A percentile compares a stretch with the other conserved stretches of the same genome.
Conservation (phyloP, 768 basidiomycete genomes). For the Megacollybia marginata region DNA sequence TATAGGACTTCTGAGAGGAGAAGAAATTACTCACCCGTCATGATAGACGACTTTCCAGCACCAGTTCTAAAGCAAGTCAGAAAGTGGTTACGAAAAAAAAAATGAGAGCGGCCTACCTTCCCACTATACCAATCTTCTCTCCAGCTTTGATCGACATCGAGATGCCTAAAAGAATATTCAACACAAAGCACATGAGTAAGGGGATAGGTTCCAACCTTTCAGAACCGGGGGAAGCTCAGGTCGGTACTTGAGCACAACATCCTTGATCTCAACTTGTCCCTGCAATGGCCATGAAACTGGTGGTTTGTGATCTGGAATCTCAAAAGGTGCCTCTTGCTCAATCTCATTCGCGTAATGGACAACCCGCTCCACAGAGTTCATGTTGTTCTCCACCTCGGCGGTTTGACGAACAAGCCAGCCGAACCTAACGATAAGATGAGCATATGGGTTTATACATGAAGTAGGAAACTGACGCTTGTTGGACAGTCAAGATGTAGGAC, state of each 20-base stretch:
- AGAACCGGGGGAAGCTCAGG: slow-evolving; percentile 85
- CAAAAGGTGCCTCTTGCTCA: slow-evolving; percentile 78
- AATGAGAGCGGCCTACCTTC: too few species aligned
- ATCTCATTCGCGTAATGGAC: slow-evolving; percentile 74
- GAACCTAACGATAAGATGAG: slow-evolving; percentile 39
- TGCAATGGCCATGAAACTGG: slow-evolving; percentile 63
- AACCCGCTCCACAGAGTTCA: slow-evolving; percentile 87
- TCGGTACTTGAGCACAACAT: slow-evolving; percentile 77
- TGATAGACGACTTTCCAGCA: slow-evolving; percentile 88
- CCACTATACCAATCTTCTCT: too few species aligned
- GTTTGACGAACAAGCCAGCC: slow-evolving; percentile 72
- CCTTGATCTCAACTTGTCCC: slow-evolving; percentile 67
- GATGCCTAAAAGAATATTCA: too few species aligned
- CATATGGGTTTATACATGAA: too few species aligned
- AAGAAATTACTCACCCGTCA: slow-evolving; percentile 68
- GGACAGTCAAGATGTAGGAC: too few species aligned
- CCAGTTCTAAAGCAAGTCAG: slow-evolving; percentile 48
- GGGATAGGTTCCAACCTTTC: too few species aligned
- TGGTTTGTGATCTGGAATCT: slow-evolving; percentile 53
- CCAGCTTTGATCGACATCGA: too few species aligned
- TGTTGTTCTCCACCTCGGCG: slow-evolving; percentile 88
- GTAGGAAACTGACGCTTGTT: too few species aligned
- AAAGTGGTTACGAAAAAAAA: too few species aligned
- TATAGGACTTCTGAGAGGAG: too few species aligned
- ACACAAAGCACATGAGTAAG: background rate